Percentiles rank a stretch among this genome's conserved stretches.
Conservation (phyloP, 495 filamentous ascomycete species). For the Monascus purpureus region DNA sequence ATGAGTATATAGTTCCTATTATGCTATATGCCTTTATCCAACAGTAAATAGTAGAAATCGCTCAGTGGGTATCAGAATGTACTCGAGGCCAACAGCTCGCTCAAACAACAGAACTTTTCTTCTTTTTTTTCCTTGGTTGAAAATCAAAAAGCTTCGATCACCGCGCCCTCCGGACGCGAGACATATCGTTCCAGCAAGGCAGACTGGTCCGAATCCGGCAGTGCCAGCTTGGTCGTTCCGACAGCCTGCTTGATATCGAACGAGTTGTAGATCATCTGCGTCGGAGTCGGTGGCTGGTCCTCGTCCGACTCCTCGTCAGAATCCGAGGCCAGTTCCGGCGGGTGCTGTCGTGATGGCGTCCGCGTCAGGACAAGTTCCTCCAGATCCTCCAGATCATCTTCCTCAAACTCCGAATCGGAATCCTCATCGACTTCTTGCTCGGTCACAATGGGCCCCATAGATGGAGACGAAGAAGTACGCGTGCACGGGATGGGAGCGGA, state of each 20-base stretch:
- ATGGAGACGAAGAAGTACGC: no score
- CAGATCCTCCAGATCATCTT: slow-evolving; percentile 53
- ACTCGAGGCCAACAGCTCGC: no score
- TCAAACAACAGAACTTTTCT: no score
- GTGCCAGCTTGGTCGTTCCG: slow-evolving; percentile 25
- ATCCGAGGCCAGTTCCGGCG: slow-evolving; percentile 67
- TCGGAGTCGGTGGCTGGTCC: slow-evolving; percentile 79
- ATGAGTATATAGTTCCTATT: no score
- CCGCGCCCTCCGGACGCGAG: slow-evolving; percentile 29
- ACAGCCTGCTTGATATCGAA: slow-evolving; percentile 22
- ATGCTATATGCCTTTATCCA: no score
- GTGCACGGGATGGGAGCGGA: no score
- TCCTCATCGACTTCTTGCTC: slow-evolving; percentile 33
- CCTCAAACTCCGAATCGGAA: slow-evolving; percentile 40
- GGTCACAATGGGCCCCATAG: slow-evolving; percentile 20
- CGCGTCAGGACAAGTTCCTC: slow-evolving; percentile 57
- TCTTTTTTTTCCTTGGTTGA: no score
- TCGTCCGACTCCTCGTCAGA: slow-evolving; percentile 56
- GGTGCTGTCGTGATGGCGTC: slow-evolving; percentile 56
- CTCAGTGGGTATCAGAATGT: no score
- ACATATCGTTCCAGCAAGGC: slow-evolving; percentile 47
- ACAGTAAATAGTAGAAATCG: no score
- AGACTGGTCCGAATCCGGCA: slow-evolving; percentile 23
- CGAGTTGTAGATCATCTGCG: slow-evolving; percentile 45
- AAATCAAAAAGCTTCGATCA: slow-evolving; percentile 30